Base-by-base conservation (phyloP, 208 protist genomes). In the Trichomonas vaginalis region DNA sequence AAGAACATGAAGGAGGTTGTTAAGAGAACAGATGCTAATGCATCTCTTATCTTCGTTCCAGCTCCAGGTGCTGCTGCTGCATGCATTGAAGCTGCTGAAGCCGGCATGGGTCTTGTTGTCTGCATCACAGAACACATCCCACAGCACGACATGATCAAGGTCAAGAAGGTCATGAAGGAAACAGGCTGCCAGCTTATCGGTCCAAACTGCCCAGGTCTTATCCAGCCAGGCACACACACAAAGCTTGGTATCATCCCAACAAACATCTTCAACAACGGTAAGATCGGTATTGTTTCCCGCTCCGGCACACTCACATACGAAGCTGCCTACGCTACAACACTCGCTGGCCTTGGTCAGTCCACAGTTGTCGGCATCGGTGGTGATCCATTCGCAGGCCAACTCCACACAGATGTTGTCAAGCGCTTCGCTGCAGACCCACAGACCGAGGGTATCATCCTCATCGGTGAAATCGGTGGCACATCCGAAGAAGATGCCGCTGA, bases 241-340 rank as follows among this genome's bases (percentile, higher is more conserved):
- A 99, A 99, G 97, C 99, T 99, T 96, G 99, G 99, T 96, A 99
- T 99, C 97, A 99, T 99, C 99, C 99, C 99, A 96, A 99, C 99
- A 80, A 97, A 99, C 97, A 99, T 99, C 97, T 99, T 99, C 98
- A 98, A 97, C 96, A 97, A 97, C 96, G 99, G 99, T 70, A 99
- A 98, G 95, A 99, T 99, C 96, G 99, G 99, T 97, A 98, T 99
- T 96, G 99, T 99, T 35, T 99, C 99, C 45, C 97, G 99, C 96
- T 99, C 98, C 82, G 99, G 99, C 96, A 99, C 99, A n/a, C 97
- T 99, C 42, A 99, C 99, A 23, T 99, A 99, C 97, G 99, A 99
- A 97, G 99, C 99, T 95, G 98, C 99, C 61, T 98, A 98, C 37
- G 98, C 99, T 97, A 99, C 99, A n/a, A 99, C 99, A 45, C 97